A percentile compares a stretch with the other conserved stretches of the same genome.
Conservation (phyloP, 805 yeast species). For the Monosporozyma yasuniensis region DNA sequence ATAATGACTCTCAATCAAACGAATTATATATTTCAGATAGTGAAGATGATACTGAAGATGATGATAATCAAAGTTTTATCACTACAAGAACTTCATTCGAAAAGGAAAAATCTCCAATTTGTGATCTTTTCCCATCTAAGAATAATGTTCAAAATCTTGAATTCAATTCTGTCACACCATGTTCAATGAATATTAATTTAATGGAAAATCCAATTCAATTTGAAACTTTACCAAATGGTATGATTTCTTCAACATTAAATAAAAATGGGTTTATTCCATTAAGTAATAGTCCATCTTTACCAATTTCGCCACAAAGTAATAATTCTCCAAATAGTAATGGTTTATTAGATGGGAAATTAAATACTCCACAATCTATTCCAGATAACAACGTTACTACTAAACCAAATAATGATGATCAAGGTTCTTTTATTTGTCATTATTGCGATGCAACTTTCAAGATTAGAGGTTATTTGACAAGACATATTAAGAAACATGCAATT, state of each 20-base stretch:
- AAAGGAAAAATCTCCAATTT: conserved; percentile 1
- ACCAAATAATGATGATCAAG: conserved; percentile 7
- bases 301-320: conserved; percentile 20
- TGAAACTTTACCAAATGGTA: conserved; percentile 18
- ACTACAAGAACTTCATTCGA: background rate
- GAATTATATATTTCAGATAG: no score
- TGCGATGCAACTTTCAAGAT: conserved; percentile 75
- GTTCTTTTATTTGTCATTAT: conserved; percentile 49
- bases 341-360: background rate
- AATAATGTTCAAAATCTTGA: conserved; percentile 16
- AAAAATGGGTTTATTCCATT: conserved; percentile 6
- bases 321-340: conserved; percentile 9
- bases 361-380: background rate
- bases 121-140: conserved; percentile 17
- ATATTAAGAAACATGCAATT: conserved; percentile 78
- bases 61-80: background rate
- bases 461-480: conserved; percentile 85
- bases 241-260: conserved; percentile 8
- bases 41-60: background rate
- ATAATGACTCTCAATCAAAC: no score
- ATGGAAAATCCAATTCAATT: conserved; percentile 18
- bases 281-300: conserved; percentile 5
- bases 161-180: conserved; percentile 20
- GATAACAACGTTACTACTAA: background rate
- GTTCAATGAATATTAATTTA: conserved; percentile 21